Conservation (phyloP, 352 stramenopile genomes). For the Blastocystis sp. region DNA sequence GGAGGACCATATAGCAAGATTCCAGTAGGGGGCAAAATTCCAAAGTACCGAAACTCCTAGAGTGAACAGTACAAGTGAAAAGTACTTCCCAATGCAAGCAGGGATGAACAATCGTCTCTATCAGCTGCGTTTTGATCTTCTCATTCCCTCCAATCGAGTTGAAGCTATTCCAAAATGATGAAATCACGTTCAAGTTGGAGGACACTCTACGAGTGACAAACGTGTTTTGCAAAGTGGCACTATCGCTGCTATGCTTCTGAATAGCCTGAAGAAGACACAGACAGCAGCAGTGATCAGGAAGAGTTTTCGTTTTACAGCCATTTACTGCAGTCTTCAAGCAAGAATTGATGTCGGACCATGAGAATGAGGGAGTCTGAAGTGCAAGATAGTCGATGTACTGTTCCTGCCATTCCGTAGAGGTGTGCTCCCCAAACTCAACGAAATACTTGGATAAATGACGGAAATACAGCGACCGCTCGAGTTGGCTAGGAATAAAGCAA, state of each 20-base stretch:
- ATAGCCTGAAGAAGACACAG: conserved; percentile 1
- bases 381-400: not conserved
- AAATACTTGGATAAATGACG: not conserved
- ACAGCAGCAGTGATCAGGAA: not conserved
- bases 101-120: conserved; percentile 1
- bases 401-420: not conserved
- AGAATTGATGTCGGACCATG: not conserved
- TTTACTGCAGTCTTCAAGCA: not conserved
- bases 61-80: not conserved
- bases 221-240: not conserved
- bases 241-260: not conserved
- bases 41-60: not conserved
- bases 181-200: not conserved
- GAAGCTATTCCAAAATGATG: not conserved
- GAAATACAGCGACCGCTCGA: not conserved
- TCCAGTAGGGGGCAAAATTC: not conserved
- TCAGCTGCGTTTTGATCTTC: not conserved
- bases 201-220: not conserved
- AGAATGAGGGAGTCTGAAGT: conserved; percentile 14
- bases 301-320: not conserved
- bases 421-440: not conserved
- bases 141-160: not conserved
- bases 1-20: conserved; percentile 32
- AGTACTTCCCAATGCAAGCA: conserved; percentile 4
- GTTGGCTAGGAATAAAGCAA: conserved; percentile 9